Evolutionary conservation across 768 basidiomycete genomes (phyloP).

Genomic region (Xerocomus brunneocitrinus): DNA sequence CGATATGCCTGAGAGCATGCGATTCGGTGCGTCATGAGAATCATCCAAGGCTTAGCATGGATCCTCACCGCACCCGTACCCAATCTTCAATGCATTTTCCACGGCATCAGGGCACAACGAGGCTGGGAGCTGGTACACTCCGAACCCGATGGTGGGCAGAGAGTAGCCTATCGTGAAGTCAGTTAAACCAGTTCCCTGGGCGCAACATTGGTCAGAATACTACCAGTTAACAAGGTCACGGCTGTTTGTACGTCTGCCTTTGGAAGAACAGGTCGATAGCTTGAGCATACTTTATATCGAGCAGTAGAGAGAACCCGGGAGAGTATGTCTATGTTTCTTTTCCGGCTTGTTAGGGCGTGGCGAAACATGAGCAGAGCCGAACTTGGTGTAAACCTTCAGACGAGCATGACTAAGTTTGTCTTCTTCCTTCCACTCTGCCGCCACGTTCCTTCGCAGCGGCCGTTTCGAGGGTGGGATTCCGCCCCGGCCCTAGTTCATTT

Average conservation of each 20-base stretch:
- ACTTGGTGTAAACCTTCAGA: background rate
- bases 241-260: slow-evolving; percentile 9
- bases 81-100: slow-evolving; percentile 17
- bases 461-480: background rate
- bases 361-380: background rate
- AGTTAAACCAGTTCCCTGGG: background rate
- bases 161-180: slow-evolving; percentile 12
- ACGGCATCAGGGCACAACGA: slow-evolving; percentile 14
- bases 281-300: background rate
- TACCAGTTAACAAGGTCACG: slow-evolving; percentile 10
- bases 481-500: background rate
- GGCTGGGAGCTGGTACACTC: slow-evolving; percentile 18
- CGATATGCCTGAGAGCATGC: slow-evolving; percentile 20
- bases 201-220: background rate
- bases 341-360: background rate
- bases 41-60: background rate
- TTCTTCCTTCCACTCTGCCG: background rate
- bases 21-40: background rate
- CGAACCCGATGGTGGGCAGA: slow-evolving; percentile 26
- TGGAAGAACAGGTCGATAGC: background rate
- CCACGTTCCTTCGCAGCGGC: background rate
- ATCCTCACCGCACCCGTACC: slow-evolving; percentile 21
- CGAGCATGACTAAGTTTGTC: background rate
- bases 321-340: background rate
- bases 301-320: background rate